phyloP scores from a whole-genome alignment of 116 monocot species.

The Thalassia testudinum region DNA sequence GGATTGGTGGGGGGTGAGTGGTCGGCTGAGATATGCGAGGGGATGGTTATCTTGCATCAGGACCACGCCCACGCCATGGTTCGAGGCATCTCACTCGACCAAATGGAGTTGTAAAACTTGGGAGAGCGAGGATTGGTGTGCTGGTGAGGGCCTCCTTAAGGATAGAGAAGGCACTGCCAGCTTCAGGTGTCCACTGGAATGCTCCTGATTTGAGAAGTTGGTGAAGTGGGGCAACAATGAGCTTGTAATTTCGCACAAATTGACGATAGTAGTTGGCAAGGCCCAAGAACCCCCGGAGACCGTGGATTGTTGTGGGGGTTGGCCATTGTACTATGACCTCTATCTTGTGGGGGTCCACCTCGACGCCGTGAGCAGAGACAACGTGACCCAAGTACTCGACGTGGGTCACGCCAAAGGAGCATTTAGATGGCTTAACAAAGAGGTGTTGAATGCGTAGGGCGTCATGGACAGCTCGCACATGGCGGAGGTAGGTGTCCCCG shows the following conservation, averaged over 20 bases:
- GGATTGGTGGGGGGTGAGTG: background rate
- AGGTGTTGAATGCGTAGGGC: background rate
- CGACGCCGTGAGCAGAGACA: background rate
- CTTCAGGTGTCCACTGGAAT: background rate
- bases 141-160: background rate
- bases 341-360: background rate
- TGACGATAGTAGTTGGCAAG: background rate
- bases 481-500: background rate
- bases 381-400: background rate
- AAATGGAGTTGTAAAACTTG: constrained; percentile 1
- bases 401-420: background rate
- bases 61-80: background rate
- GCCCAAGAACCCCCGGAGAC: background rate
- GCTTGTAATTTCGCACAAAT: background rate
- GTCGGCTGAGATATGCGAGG: background rate
- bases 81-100: background rate
- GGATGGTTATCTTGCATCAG: background rate
- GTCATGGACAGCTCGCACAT: background rate
- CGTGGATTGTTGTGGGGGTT: background rate
- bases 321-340: background rate
- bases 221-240: background rate
- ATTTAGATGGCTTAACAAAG: background rate
- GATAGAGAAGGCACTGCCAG: background rate
- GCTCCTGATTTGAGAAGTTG: no score
- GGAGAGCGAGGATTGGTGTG: background rate